These are phyloP conservation scores for Artemisia tridentata DNA, from an alignment of 129 eudicot species.

Conservation along the genomic window DNA sequence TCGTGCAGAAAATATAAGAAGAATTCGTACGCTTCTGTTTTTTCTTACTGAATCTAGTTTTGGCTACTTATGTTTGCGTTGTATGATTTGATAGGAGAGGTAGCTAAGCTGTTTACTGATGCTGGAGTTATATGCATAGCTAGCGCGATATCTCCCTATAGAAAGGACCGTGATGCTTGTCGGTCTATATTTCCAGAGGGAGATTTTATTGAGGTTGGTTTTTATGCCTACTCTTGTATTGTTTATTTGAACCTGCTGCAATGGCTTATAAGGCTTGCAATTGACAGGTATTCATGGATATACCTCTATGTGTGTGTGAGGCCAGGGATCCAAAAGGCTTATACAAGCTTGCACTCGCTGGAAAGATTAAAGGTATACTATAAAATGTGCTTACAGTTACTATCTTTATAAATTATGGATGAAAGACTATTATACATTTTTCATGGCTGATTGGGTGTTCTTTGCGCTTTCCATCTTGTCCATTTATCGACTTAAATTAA, in stretches of 20 bases:
- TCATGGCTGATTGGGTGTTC: no score
- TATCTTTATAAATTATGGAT: no score
- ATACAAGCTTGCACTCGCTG: slow-evolving; percentile 93
- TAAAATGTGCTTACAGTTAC: background rate
- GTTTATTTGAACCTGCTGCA: no score
- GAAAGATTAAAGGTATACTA: slow-evolving; percentile 76
- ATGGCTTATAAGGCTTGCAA: background rate
- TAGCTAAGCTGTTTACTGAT: slow-evolving; percentile 91
- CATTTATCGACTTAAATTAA: no score
- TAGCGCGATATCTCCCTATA: slow-evolving; percentile 88
- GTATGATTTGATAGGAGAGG: slow-evolving; percentile 62
- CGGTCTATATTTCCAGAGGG: no score
- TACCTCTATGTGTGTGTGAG: slow-evolving; percentile 85
- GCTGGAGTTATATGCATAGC: slow-evolving; percentile 97
- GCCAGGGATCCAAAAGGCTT: slow-evolving; percentile 94
- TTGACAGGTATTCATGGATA: slow-evolving; percentile 83
- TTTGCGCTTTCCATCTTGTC: no score
- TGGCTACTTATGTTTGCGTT: background rate
- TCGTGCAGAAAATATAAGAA: slow-evolving; percentile 87
- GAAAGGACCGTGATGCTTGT: slow-evolving; percentile 86
- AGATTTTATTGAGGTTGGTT: no score
- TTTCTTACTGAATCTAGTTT: background rate
- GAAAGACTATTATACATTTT: no score
- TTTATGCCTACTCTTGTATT: no score
- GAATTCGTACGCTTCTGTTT: slow-evolving; percentile 62